These are phyloP conservation scores for Stephania japonica DNA, from an alignment of 164 flowering plant species.

Conservation along the genomic window DNA sequence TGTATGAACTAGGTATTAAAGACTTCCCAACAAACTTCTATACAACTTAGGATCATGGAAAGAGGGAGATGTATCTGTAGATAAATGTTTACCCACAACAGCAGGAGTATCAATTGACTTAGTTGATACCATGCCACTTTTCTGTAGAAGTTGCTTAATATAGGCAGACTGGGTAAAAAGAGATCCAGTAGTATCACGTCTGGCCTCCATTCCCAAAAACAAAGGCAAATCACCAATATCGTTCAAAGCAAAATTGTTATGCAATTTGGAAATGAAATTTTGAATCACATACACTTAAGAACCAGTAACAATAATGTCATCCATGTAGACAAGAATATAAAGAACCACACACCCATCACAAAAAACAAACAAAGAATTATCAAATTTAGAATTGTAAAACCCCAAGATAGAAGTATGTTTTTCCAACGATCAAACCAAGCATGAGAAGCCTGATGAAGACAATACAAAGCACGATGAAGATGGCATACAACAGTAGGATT, in stretches of 20 bases:
- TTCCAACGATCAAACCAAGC: neutral
- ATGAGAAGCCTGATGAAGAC: neutral
- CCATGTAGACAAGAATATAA: neutral
- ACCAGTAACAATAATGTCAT: neutral
- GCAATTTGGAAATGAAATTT: neutral
- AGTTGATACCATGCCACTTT: neutral
- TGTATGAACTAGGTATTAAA: neutral
- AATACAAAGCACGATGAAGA: neutral
- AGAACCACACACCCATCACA: neutral
- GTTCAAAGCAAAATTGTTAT: neutral
- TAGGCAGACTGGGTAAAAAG: neutral
- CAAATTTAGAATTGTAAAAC: neutral
- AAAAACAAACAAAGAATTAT: neutral
- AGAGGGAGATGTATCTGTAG: neutral
- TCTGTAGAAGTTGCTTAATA: neutral
- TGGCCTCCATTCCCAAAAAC: neutral
- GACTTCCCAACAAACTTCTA: neutral
- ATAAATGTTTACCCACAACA: neutral
- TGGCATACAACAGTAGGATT: neutral
- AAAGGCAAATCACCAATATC: neutral
- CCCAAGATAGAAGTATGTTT: neutral
- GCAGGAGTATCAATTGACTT: neutral
- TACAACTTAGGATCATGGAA: neutral
- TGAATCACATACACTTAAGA: neutral
- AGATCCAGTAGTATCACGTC: neutral